A percentile compares a stretch with the other conserved stretches of the same genome.
Evolutionary conservation across 192 early-diverging fungal species (phyloP).

Genomic region (Coemansia sp.): DNA sequence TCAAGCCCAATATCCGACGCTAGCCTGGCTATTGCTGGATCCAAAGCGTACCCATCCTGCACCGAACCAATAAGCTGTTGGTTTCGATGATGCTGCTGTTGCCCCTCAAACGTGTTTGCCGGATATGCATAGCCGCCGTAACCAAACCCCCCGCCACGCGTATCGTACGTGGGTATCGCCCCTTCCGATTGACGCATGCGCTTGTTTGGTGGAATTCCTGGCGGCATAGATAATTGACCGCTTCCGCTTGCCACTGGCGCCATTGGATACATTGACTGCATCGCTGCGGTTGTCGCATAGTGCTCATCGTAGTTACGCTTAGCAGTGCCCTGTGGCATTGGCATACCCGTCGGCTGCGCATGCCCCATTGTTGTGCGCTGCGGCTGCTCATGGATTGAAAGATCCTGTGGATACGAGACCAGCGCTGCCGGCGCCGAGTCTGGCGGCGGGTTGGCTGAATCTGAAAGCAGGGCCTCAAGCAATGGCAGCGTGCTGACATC

Average conservation of each 20-base stretch:
- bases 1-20: conserved; percentile 46
- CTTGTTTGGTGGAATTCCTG: conserved; percentile 16
- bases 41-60: conserved; percentile 12
- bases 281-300: neutral
- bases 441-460: conserved; percentile 19
- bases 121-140: conserved; percentile 5
- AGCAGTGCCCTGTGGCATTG: neutral
- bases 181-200: conserved; percentile 24
- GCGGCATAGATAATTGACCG: neutral
- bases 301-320: conserved; percentile 10
- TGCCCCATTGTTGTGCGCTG: too few relatives aligned
- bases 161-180: neutral
- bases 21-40: conserved; percentile 25
- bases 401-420: neutral
- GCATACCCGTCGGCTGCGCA: conserved; percentile 2
- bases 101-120: conserved; percentile 11
- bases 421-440: conserved; percentile 28
- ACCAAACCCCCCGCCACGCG: neutral
- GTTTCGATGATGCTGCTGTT: conserved; percentile 1
- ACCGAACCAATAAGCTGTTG: conserved; percentile 3
- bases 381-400: neutral
- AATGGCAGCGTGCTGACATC: conserved; percentile 33
- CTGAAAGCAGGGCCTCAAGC: conserved; percentile 45
- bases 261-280: neutral
- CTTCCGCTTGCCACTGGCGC: neutral